These are phyloP conservation scores for Pythium guiyangense DNA, from an alignment of 352 stramenopile species.

Conservation along the genomic window DNA sequence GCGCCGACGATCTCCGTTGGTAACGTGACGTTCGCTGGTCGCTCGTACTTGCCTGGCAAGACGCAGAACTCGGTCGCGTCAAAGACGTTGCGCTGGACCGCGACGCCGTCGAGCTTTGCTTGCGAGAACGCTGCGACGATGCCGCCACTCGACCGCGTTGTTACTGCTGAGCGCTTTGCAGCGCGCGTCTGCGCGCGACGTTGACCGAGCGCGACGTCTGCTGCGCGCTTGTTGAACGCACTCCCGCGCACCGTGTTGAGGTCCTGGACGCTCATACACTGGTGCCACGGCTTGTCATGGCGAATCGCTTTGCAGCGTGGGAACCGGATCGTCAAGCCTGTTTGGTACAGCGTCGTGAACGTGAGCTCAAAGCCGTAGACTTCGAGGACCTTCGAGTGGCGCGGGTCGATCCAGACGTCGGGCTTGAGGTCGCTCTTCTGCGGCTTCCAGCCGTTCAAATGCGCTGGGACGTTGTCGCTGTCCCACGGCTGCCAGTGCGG, in stretches of 20 bases:
- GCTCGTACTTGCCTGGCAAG: conserved; percentile 68
- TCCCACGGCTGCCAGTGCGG: conserved; percentile 79
- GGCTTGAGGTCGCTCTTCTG: conserved; percentile 69
- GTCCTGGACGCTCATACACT: conserved; percentile 76
- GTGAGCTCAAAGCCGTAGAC: conserved; percentile 85
- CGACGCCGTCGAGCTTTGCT: conserved; percentile 52
- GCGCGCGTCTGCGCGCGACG: conserved; percentile 44
- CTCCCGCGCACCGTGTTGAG: conserved; percentile 58
- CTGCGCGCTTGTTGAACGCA: conserved; percentile 65
- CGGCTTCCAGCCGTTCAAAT: conserved; percentile 78
- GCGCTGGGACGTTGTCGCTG: conserved; percentile 50
- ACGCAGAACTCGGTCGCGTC: conserved; percentile 73
- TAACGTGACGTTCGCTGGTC: conserved; percentile 13
- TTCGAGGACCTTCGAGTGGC: conserved; percentile 79
- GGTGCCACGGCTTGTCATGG: conserved; percentile 80
- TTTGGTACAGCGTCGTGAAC: conserved; percentile 77
- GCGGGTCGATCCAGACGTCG: conserved; percentile 81
- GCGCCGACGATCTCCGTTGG: conserved; percentile 30
- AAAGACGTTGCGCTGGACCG: conserved; percentile 58
- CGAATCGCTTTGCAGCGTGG: conserved; percentile 78
- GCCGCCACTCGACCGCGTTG: conserved; percentile 19
- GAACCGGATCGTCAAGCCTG: conserved; percentile 76
- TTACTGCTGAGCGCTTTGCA: conserved; percentile 24
- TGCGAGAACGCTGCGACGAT: conserved; percentile 58
- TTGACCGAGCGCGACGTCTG: conserved; percentile 66